These are phyloP conservation scores for Emergomyces pasteurianus DNA, from an alignment of 2,329 filamentous ascomycete genomes.

Conservation along the genomic window DNA sequence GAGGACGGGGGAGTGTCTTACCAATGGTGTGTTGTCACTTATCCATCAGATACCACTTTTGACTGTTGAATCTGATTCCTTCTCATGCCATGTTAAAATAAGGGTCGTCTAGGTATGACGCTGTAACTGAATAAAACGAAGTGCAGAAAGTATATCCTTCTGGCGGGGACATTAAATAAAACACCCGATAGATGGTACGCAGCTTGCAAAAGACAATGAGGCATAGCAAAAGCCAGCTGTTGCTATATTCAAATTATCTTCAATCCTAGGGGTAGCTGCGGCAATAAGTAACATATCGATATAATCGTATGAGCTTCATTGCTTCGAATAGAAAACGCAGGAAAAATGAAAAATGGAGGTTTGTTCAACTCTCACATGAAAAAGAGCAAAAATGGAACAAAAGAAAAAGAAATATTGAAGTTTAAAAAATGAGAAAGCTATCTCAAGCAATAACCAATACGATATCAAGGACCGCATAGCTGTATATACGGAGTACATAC, in stretches of 20 bases:
- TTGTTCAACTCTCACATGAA: constrained; percentile 5
- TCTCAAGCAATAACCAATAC: constrained; percentile 5
- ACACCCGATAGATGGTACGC: background rate
- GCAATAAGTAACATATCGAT: background rate
- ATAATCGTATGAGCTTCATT: background rate
- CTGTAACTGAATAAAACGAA: background rate
- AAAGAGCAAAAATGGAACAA: background rate
- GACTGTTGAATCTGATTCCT: background rate
- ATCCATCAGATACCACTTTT: background rate
- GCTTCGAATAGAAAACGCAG: background rate
- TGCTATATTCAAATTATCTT: constrained; percentile 1
- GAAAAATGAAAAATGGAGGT: background rate
- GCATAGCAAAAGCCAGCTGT: constrained; percentile 7
- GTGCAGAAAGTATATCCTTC: background rate
- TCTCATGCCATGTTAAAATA: background rate
- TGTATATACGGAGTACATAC: too few species aligned
- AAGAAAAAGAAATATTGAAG: background rate
- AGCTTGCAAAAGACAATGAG: background rate
- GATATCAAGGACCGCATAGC: background rate
- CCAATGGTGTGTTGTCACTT: background rate
- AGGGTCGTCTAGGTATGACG: background rate
- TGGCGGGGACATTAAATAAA: background rate
- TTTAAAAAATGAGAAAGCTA: background rate
- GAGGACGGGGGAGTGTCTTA: background rate
- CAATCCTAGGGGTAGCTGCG: background rate